Base-by-base conservation (phyloP, 192 early-diverging fungal species). In the Martensiomyces pterosporus region DNA sequence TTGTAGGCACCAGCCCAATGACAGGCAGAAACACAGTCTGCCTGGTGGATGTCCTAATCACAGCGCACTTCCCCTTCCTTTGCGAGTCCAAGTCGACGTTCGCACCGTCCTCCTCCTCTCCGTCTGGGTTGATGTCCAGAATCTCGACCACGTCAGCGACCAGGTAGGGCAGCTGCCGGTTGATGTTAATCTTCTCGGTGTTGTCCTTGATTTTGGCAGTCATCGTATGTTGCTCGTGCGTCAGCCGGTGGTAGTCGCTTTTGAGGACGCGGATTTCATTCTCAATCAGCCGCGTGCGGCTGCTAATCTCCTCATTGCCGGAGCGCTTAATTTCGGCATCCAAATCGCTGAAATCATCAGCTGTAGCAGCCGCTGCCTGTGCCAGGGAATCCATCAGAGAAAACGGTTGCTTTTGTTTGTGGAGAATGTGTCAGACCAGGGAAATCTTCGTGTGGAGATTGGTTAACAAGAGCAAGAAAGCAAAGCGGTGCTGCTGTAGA, bases 191-290 rank as follows among this genome's bases (percentile, higher is more conserved):
- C 76, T 98, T 98, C 59, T 98, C 91, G 67, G 91, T 84, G 77
- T 96, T 98, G 47, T 97, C 93, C 75, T 93, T 94, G 61, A 98
- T 98, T 49, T 86, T 84, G 47, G 86, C 92, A 53, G 86, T 84
- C 86, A 90, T 90, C 39, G 80, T 79, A 24, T 62, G 73, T 57
- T 94, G 89, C 70, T 98, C 96, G 67, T 95, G 91, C 25, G 79
- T 63, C 21, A 98, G 75, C n/a, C 94, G 85, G 48, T 79, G 76
- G 61, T 85, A 82, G 72, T 98, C 96, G 43, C 84, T 89, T 53
- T 91, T 92, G 79, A 98, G 87, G 26, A 93, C 92, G 78, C 94
- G 91, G 62, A 94, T 93, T 64, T 98, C 93, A 63, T 95, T 97
- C 54, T 97, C 93, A 55, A 98, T 82, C 39, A 98, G 81, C 60